These are phyloP conservation scores for Tetracladium marchalianum DNA, from an alignment of 495 filamentous ascomycete species.

Conservation along the genomic window DNA sequence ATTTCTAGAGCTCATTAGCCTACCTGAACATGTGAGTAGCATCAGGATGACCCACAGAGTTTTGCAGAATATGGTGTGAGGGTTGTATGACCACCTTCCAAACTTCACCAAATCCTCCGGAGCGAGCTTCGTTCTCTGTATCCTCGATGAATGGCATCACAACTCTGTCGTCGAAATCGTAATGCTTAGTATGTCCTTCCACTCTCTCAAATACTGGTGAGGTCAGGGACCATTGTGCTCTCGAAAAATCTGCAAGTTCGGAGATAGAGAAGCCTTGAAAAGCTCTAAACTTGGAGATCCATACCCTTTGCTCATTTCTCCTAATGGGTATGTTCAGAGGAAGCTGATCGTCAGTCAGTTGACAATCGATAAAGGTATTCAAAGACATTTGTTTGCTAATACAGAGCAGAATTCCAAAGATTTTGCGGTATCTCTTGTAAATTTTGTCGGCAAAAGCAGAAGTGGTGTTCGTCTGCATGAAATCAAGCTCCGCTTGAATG, in stretches of 20 bases:
- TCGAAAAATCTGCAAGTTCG: not conserved
- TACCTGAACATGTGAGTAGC: not conserved
- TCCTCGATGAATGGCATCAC: slow-evolving; percentile 7
- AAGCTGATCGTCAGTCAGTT: not conserved
- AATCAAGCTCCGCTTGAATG: too few relatives aligned
- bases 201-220: not conserved
- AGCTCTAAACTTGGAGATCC: not conserved
- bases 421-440: too few relatives aligned
- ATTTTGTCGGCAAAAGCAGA: too few relatives aligned
- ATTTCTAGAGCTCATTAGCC: not conserved
- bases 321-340: not conserved
- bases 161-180: not conserved
- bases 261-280: not conserved
- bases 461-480: too few relatives aligned
- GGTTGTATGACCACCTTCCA: slow-evolving; percentile 3
- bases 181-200: not conserved
- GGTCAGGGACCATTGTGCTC: slow-evolving; percentile 2
- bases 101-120: slow-evolving; percentile 2
- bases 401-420: slow-evolving; percentile 3
- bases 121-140: not conserved
- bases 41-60: not conserved
- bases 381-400: not conserved
- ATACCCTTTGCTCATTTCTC: not conserved
- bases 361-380: not conserved
- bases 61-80: slow-evolving; percentile 1